Evolutionary conservation across 78 protist genomes (phyloP), one percentile per base, ranked within the genome.

Genomic region (Dictyostelium purpureum): DNA sequence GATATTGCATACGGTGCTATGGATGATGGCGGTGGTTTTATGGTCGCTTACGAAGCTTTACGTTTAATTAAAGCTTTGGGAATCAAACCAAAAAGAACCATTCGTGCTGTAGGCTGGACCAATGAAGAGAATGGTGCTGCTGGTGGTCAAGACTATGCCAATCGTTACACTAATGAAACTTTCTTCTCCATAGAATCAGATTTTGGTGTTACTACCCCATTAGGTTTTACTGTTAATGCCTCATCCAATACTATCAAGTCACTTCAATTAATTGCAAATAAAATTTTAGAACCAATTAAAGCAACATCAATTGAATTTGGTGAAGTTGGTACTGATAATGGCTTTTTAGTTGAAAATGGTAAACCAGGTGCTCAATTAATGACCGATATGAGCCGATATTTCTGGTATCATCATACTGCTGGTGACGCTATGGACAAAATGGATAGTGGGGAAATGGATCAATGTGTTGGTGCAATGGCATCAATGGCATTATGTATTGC

Each of bases 1-100:
- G 97, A 96, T 66, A 94, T 96, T 9, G 95, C 95, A 12, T 63
- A 75, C n/a, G 97, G 96, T 12, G 97, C 97, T 28, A 67, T 79
- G 70, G 97, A 96, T 54, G 97, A 96, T 56, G 93, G 89, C 33
- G 96, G 94, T 28, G 96, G 96, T 61, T 65, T 88, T 11, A 33
- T 94, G 77, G 89, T 94, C 4, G 61, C 94, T 33, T 94, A 81
- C 87, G 91, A 90, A 37, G 95, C 95, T 31, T 47, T 96, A 0
- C 1, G 66, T 16, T 28, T 79, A 14, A 51, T 96, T 21, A 85
- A 94, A 56, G 19, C 52, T 24, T 75, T 96, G 16, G 75, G 87
- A 6, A 45, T 96, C 16, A n/a, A 52, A 47, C 97, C 97, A 63
- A 77, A 43, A 35, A 51, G 97, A n/a, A 96, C 97, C 24, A 82